Percentiles rank a stretch among this genome's conserved stretches.
Conservation (phyloP, 495 filamentous ascomycete genomes). For the Ascodesmis nigricans region DNA sequence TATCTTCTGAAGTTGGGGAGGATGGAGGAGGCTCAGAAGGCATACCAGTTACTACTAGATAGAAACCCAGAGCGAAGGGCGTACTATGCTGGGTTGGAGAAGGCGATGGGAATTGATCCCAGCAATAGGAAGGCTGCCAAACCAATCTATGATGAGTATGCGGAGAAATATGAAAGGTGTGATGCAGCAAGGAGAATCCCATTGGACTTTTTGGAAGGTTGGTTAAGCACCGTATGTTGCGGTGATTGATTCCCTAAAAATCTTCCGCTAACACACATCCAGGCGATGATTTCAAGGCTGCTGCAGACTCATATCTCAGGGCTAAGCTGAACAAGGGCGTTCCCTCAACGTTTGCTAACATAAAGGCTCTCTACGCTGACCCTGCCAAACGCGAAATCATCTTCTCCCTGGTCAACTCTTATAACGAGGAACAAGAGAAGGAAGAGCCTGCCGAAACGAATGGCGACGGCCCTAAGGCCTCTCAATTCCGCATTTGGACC, state of each 20-base stretch:
- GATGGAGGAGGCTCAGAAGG: slow-evolving; percentile 61
- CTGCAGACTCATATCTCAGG: slow-evolving; percentile 59
- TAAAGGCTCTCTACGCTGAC: slow-evolving; percentile 75
- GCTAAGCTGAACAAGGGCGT: slow-evolving; percentile 89
- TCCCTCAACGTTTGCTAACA: slow-evolving; percentile 83
- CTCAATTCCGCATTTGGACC: slow-evolving; percentile 50
- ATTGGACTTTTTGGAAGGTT: slow-evolving; percentile 68
- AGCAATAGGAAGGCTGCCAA: slow-evolving; percentile 36
- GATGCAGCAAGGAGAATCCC: slow-evolving; percentile 76
- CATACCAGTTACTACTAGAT: slow-evolving; percentile 58
- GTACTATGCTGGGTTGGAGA: slow-evolving; percentile 63
- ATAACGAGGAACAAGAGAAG: slow-evolving; percentile 34
- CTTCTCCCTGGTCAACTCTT: slow-evolving; percentile 55
- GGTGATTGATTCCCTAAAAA: slow-evolving; percentile 7
- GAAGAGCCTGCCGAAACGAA: slow-evolving; percentile 28
- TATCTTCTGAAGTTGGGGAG: slow-evolving; percentile 60
- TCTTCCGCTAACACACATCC: slow-evolving; percentile 3
- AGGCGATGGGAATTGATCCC: slow-evolving; percentile 39
- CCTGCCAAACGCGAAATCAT: slow-evolving; percentile 51
- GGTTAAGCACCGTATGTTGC: slow-evolving; percentile 5
- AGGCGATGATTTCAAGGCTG: slow-evolving; percentile 59
- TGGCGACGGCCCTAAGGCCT: slow-evolving; percentile 29
- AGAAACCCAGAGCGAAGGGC: slow-evolving; percentile 69
- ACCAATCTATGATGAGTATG: slow-evolving; percentile 60
- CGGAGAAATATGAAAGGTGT: slow-evolving; percentile 52